Conservation (phyloP, 2,329 filamentous ascomycete genomes). For the Xylariaceae sp. region DNA sequence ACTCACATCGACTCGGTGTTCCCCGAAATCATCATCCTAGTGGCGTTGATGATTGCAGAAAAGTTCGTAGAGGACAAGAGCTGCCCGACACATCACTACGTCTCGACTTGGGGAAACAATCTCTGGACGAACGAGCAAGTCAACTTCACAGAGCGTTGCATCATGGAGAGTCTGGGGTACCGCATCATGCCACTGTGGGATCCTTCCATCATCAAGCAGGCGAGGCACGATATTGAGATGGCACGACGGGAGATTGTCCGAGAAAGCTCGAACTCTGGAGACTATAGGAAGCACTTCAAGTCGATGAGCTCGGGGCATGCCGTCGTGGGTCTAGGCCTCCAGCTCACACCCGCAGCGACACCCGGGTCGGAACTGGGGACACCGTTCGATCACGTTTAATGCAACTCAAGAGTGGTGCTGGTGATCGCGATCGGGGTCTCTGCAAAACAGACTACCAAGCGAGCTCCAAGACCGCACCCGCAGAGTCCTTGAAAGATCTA, state of each 20-base stretch:
- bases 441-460: too few species aligned
- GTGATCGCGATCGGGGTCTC: too few species aligned
- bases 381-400: constrained; percentile 18
- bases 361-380: constrained; percentile 23
- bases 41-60: constrained; percentile 56
- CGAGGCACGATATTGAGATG: constrained; percentile 59
- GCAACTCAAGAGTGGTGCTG: too few species aligned
- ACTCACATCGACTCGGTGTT: constrained; percentile 55
- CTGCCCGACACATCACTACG: constrained; percentile 48
- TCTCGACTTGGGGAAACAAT: constrained; percentile 46
- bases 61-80: constrained; percentile 61
- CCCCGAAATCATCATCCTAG: constrained; percentile 59
- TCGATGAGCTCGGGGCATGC: constrained; percentile 37
- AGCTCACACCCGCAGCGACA: constrained; percentile 38
- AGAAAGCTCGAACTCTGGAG: constrained; percentile 16
- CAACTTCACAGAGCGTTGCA: constrained; percentile 57
- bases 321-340: constrained; percentile 35
- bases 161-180: constrained; percentile 60
- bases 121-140: constrained; percentile 58
- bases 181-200: constrained; percentile 57
- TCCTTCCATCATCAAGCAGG: constrained; percentile 50
- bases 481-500: not conserved
- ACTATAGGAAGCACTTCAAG: constrained; percentile 30
- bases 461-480: too few species aligned
- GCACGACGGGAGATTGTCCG: constrained; percentile 39